These are phyloP conservation scores for Acrocalymma vagum DNA, from an alignment of 2,329 filamentous ascomycete genomes.

Conservation along the genomic window DNA sequence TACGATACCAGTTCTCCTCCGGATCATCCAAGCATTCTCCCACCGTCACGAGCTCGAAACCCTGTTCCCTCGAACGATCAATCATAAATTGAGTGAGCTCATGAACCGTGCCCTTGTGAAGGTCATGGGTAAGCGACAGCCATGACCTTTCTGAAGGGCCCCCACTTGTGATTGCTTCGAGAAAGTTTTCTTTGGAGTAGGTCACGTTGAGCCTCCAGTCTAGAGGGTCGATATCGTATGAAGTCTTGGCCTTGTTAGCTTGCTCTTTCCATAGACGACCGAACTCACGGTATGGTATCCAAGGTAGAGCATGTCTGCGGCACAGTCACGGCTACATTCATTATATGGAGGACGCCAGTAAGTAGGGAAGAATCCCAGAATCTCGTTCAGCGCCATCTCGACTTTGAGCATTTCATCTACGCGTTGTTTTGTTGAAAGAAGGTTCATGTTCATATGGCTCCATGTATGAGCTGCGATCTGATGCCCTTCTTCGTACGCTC, in stretches of 20 bases:
- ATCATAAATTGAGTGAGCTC: too few relatives aligned
- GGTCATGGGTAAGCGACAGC: too few relatives aligned
- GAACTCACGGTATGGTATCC: conserved; percentile 56
- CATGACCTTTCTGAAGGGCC: too few relatives aligned
- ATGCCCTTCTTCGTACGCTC: conserved; percentile 60
- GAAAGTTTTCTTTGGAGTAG: too few relatives aligned
- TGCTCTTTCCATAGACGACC: too few relatives aligned
- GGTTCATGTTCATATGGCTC: conserved; percentile 56
- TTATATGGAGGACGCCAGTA: conserved; percentile 63
- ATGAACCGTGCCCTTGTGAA: too few relatives aligned
- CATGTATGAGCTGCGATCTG: conserved; percentile 62
- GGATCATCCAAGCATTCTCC: conserved; percentile 67
- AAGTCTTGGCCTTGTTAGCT: too few relatives aligned
- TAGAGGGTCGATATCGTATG: too few relatives aligned
- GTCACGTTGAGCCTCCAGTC: too few relatives aligned
- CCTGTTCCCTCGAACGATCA: too few relatives aligned
- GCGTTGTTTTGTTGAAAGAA: conserved; percentile 53
- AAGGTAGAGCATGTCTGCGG: conserved; percentile 50
- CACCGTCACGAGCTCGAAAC: conserved; percentile 59
- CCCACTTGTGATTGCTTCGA: too few relatives aligned
- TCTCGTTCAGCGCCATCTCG: conserved; percentile 59
- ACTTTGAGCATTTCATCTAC: conserved; percentile 59
- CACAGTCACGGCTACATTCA: conserved; percentile 40
- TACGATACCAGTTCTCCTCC: conserved; percentile 60
- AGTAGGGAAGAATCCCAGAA: conserved; percentile 57